Evolutionary conservation across 2,329 filamentous ascomycete species (phyloP).

Genomic region (Diaporthe citri): DNA sequence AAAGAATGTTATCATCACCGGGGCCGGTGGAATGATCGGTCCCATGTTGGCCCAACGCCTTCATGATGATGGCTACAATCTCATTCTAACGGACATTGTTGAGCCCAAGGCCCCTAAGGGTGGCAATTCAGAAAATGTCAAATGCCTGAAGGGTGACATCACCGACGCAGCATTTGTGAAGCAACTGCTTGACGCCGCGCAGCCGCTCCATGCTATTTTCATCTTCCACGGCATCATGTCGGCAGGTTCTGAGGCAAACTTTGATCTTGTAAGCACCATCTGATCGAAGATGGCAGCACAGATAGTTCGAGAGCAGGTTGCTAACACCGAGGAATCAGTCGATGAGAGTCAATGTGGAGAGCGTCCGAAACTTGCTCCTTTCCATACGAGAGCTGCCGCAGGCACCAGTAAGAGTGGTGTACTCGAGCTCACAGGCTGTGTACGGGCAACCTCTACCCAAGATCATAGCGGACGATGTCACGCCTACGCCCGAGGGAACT

Average conservation of each 20-base stretch:
- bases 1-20: conserved; percentile 51
- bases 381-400: conserved; percentile 62
- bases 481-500: conserved; percentile 71
- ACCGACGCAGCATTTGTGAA: conserved; percentile 50
- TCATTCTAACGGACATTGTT: conserved; percentile 66
- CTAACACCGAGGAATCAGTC: conserved; percentile 48
- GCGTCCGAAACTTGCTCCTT: conserved; percentile 64
- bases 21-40: conserved; percentile 52
- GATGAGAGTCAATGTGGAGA: conserved; percentile 71
- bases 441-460: conserved; percentile 70
- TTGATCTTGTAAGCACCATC: conserved; percentile 56
- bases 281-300: not conserved
- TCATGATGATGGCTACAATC: conserved; percentile 53
- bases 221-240: conserved; percentile 79
- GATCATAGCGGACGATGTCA: conserved; percentile 62
- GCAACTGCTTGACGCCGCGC: conserved; percentile 58
- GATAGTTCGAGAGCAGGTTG: not conserved
- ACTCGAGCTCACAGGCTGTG: conserved; percentile 73
- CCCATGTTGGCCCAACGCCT: conserved; percentile 54
- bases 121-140: conserved; percentile 62
- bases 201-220: conserved; percentile 66
- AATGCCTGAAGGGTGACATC: conserved; percentile 63
- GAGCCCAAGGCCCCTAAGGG: conserved; percentile 63
- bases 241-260: conserved; percentile 71
- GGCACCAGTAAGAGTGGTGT: conserved; percentile 67